Base-by-base conservation (phyloP, 2,329 filamentous ascomycete genomes). In the Pseudopyrenochaeta lycopersici region DNA sequence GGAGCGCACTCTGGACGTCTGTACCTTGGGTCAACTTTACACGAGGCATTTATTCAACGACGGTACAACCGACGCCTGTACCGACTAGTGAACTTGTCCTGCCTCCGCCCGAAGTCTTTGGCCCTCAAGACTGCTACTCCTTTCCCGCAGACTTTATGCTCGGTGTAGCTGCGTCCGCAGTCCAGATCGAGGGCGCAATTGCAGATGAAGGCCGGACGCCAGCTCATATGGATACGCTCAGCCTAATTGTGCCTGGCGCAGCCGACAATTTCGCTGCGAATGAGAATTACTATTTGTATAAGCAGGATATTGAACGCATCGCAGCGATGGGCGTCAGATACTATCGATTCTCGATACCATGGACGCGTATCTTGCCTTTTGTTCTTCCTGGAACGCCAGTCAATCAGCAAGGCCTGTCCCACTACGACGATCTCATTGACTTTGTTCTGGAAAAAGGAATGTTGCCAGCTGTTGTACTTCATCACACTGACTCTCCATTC, bases 221-320 rank as follows among this genome's bases (percentile, higher is more conserved):
- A 33, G 54, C 46, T 9, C 54, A 67, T 31, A 61, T 60, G 17
- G 67, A 71, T 39, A 54, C 53, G 7, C 32, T 55, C 9, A 56
- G 38, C 30, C 43, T 68, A 1, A 21, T 54, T 9, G 54, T 17
- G 3, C 60, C 62, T 3, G 57, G 42, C 9, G 20, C 40, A 2
- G n/a, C 57, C 4, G 32, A 56, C 3, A 55, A 70, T 36, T 66
- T 55, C n/a, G 42, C 66, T 7, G 78, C 79, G 2, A 82, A 80
- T 36, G 81, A 82, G 68, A 78, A 84, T 49, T 85, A 84, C 63
- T 85, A 83, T 54, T 68, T 82, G 7, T 85, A 84, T 61, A 84
- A 84, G 65, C 83, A 84, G 67, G 81, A 85, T 36, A 83, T 85
- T 38, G 81, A 80, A 52, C 77, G 82, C 0, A 73, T 85, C 7